Conservation (phyloP, 371 early-diverging fungal species). For the Actinomortierella wolfii region DNA sequence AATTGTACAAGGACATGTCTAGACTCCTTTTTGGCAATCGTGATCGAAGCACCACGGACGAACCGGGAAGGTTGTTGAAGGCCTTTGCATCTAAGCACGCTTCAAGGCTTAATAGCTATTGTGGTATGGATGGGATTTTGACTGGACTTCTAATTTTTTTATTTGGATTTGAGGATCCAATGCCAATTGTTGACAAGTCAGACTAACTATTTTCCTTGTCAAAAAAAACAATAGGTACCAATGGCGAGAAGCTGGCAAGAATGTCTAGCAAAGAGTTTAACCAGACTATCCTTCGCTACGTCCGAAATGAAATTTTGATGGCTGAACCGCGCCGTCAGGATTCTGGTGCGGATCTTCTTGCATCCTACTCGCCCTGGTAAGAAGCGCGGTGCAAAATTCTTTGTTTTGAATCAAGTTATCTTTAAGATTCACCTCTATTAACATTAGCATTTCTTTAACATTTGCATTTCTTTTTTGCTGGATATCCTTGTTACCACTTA, state of each 20-base stretch:
- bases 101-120: conserved; percentile 47
- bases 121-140: conserved; percentile 47
- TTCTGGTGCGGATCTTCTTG: conserved; percentile 48
- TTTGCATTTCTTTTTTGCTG: not conserved
- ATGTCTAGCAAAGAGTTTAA: conserved; percentile 48
- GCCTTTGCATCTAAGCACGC: conserved; percentile 61
- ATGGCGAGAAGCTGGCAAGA: conserved; percentile 51
- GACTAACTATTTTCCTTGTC: not conserved
- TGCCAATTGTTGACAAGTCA: not conserved
- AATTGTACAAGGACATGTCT: conserved; percentile 27
- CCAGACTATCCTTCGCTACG: conserved; percentile 44
- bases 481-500: not conserved
- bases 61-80: conserved; percentile 12
- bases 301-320: conserved; percentile 40
- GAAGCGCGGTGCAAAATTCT: conserved; percentile 48
- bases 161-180: not conserved
- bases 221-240: conserved; percentile 40
- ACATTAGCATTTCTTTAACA: not conserved
- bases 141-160: not conserved
- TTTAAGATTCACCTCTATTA: not conserved
- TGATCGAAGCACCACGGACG: conserved; percentile 26
- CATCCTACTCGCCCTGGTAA: conserved; percentile 75
- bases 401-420: not conserved
- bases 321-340: conserved; percentile 40
- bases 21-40: conserved; percentile 25